These are phyloP conservation scores for Microdochium nivale DNA, from an alignment of 2,329 filamentous ascomycete species.

Conservation along the genomic window DNA sequence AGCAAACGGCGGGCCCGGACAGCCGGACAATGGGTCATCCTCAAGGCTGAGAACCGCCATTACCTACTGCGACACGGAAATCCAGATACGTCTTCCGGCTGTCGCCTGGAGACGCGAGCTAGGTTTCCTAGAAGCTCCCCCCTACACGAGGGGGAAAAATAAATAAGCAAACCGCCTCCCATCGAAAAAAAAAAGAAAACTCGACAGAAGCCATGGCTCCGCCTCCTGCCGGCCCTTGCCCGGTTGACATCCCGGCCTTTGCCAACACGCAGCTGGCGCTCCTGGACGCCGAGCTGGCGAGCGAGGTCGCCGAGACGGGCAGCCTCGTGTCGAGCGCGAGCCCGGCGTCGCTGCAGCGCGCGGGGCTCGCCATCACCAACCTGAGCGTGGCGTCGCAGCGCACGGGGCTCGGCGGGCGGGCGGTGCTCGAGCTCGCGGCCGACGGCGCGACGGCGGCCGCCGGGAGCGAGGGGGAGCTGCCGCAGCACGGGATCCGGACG, in stretches of 20 bases:
- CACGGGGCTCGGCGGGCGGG: constrained; percentile 86
- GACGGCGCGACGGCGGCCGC: constrained; percentile 55
- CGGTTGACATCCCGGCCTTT: constrained; percentile 59
- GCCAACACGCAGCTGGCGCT: constrained; percentile 63
- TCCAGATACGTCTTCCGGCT: no score
- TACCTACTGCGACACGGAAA: no score
- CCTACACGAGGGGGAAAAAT: no score
- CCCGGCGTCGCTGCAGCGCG: constrained; percentile 61
- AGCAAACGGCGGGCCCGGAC: no score
- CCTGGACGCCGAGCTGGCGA: constrained; percentile 61
- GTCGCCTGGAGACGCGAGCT: no score
- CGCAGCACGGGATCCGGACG: constrained; percentile 65
- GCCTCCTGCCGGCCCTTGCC: constrained; percentile 28
- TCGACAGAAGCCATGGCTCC: constrained; percentile 41
- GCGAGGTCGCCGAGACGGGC: constrained; percentile 63
- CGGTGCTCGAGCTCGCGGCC: constrained; percentile 69
- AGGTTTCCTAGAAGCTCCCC: no score
- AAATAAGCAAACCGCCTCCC: neutral
- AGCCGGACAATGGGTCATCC: no score
- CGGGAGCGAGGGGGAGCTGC: constrained; percentile 39
- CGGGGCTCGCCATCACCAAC: constrained; percentile 72
- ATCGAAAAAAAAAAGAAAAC: neutral
- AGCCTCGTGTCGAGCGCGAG: constrained; percentile 58
- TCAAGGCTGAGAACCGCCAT: no score
- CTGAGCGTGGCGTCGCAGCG: constrained; percentile 66